A percentile compares a stretch with the other conserved stretches of the same genome.
Evolutionary conservation across 2,329 filamentous ascomycete genomes (phyloP).

Genomic region (Seiridium cupressi): DNA sequence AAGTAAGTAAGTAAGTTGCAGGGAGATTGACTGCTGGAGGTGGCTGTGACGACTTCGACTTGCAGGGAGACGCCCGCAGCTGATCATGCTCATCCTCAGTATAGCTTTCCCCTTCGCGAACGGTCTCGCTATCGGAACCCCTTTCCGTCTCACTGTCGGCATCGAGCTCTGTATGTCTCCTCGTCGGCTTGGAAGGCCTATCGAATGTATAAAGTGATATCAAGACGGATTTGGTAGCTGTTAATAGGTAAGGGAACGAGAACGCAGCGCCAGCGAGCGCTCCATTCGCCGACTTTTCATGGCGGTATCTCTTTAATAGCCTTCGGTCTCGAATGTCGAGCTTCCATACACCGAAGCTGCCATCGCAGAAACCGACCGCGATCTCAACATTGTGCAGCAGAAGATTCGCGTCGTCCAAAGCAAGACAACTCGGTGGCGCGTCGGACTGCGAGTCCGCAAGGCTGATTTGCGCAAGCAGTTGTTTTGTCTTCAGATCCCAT

Average conservation of each 20-base stretch:
- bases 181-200: constrained; percentile 14
- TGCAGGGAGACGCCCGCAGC: neutral
- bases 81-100: constrained; percentile 1
- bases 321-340: constrained; percentile 44
- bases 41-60: neutral
- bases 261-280: constrained; percentile 70
- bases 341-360: constrained; percentile 69
- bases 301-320: constrained; percentile 54
- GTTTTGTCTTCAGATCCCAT: constrained; percentile 69
- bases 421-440: constrained; percentile 58
- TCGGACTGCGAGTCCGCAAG: constrained; percentile 26
- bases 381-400: constrained; percentile 52
- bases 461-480: constrained; percentile 51
- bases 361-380: constrained; percentile 68
- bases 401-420: constrained; percentile 55
- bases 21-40: constrained; percentile 11
- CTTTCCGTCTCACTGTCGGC: constrained; percentile 6
- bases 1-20: constrained; percentile 65
- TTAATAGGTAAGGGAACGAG: constrained; percentile 73
- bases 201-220: constrained; percentile 75
- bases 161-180: neutral
- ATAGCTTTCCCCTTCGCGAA: constrained; percentile 1
- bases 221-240: constrained; percentile 71
- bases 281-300: constrained; percentile 61
- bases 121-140: constrained; percentile 4